Evolutionary conservation across 768 basidiomycete genomes (phyloP).

Genomic region (Pisolithus tinctorius): DNA sequence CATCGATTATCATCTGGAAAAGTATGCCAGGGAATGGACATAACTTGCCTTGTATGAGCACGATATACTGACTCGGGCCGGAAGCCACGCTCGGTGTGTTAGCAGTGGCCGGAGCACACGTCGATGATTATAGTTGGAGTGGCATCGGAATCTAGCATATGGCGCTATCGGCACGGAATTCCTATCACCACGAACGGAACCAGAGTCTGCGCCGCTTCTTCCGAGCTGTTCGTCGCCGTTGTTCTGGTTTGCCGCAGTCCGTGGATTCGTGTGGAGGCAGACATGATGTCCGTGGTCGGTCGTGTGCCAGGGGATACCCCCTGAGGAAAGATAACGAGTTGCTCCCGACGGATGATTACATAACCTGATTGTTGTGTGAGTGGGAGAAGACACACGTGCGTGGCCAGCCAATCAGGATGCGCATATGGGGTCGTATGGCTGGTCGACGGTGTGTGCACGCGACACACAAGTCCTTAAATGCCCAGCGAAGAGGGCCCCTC

Average conservation of each 20-base stretch:
- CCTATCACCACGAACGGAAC: slow-evolving; percentile 83
- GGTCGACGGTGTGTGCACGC: slow-evolving; percentile 20
- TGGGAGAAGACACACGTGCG: slow-evolving; percentile 16
- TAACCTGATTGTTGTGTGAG: slow-evolving; percentile 1
- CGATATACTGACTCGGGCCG: slow-evolving; percentile 50
- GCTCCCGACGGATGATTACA: too few species aligned
- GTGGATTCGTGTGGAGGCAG: too few species aligned
- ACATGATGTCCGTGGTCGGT: slow-evolving; percentile 80
- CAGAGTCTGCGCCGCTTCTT: slow-evolving; percentile 58
- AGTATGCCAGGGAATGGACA: slow-evolving; percentile 88
- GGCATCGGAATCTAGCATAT: background rate
- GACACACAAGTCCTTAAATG: slow-evolving; percentile 1
- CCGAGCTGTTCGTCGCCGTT: slow-evolving; percentile 71
- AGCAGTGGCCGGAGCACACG: too few species aligned
- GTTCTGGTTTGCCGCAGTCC: slow-evolving; percentile 52
- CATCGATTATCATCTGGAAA: slow-evolving; percentile 76
- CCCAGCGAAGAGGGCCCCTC: background rate
- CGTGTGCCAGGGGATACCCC: too few species aligned
- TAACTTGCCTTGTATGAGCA: slow-evolving; percentile 78
- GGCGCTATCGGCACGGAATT: slow-evolving; percentile 3
- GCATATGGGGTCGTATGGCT: slow-evolving; percentile 7
- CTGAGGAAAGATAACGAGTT: too few species aligned
- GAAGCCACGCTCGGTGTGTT: background rate
- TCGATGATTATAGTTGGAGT: too few species aligned
- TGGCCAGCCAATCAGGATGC: slow-evolving; percentile 14